Evolutionary conservation across 176 grass and related monocot genomes (phyloP), one percentile per base, ranked within the genome.

Genomic region (Cocos nucifera): DNA sequence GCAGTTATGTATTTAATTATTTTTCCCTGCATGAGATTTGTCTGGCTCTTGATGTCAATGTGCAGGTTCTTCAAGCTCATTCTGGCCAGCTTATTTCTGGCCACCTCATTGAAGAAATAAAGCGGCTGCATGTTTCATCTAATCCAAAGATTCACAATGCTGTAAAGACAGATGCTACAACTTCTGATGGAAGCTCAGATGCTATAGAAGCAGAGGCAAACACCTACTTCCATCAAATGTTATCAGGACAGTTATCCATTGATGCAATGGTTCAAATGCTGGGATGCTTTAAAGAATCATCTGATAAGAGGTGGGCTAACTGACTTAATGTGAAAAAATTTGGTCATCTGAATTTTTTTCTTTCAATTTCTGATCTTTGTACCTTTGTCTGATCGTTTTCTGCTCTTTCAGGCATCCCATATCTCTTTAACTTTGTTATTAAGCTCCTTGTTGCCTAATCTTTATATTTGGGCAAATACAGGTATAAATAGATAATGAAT

Each of bases 251-350:
- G 61, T 77, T 96, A 61, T 80, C 52, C 75, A 67, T 80, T 69
- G 92, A 90, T 61, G 72, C 81, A 65, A 96, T 96, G 80, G 68
- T 96, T 71, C 87, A 96, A 76, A 90, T 85, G 87, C 92, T 96
- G 65, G 54, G 66, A 61, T 75, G 81, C 59, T 96, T 90, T 69
- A 90, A 90, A 82, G 92, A 96, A 73, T 96, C 92, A 56, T 75
- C 79, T 73, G 87, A 87, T 44, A 78, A 88, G 58, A 85, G 91
- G 91, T 84, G 58, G 26, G 67, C 67, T 69, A 63, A 16, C 0
- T 64, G 58, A 55, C 53, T 65, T 30, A 23, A 50, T 64, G 15
- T 26, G 10, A 57, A 54, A 64, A 49, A 14, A 44, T 44, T 35
- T 35, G 32, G 35, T 44, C 10, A 44, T 14, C 10, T 44, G 35